Conservation (phyloP, 495 filamentous ascomycete genomes). For the Evansstolkia leycettana region DNA sequence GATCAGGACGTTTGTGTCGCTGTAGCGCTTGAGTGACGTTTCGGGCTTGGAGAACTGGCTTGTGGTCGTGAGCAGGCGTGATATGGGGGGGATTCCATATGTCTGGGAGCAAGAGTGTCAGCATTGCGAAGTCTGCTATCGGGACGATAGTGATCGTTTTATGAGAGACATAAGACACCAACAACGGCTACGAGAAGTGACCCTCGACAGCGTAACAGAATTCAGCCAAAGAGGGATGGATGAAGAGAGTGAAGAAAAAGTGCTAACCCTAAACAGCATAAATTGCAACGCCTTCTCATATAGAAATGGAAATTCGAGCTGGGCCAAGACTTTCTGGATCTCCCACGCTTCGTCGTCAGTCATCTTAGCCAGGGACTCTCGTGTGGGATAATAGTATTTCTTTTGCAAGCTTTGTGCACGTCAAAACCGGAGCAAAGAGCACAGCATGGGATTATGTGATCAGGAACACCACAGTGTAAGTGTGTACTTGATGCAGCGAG, state of each 20-base stretch:
- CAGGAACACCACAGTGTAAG: conserved; percentile 12
- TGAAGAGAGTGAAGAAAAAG: too few species aligned
- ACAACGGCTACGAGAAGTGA: too few species aligned
- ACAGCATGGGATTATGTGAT: conserved; percentile 19
- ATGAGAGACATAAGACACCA: too few species aligned
- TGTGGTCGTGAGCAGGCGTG: conserved; percentile 42
- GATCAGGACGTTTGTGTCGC: conserved; percentile 48
- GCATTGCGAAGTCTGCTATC: too few species aligned
- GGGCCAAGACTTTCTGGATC: conserved; percentile 35
- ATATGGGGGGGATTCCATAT: conserved; percentile 55
- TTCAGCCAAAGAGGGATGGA: too few species aligned
- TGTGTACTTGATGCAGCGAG: conserved; percentile 10
- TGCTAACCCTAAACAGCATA: conserved; percentile 46
- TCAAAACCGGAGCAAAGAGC: conserved; percentile 34
- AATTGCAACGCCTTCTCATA: conserved; percentile 47
- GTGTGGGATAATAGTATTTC: conserved; percentile 39
- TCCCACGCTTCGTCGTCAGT: conserved; percentile 47
- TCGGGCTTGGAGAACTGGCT: conserved; percentile 41
- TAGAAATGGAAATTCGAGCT: conserved; percentile 47
- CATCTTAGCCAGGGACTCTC: conserved; percentile 46
- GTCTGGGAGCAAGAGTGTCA: conserved; percentile 25
- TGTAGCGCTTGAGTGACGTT: conserved; percentile 48
- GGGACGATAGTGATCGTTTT: too few species aligned
- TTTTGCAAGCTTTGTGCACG: conserved; percentile 16
- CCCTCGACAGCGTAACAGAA: too few species aligned